Evolutionary conservation across 1,284 basidiomycete genomes (phyloP).

Genomic region (Malassezia nana): DNA sequence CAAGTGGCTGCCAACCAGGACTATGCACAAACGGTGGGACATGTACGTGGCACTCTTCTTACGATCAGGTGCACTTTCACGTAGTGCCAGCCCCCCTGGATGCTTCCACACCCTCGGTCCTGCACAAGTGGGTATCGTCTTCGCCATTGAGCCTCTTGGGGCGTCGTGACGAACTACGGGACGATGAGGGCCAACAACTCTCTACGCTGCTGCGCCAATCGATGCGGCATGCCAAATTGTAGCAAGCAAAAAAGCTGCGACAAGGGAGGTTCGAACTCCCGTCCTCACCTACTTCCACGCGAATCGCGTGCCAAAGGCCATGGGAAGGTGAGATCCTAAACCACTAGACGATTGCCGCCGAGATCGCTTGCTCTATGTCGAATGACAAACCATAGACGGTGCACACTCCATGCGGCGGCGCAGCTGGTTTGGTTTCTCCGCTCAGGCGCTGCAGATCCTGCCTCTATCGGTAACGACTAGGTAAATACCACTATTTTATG

Average conservation of each 20-base stretch:
- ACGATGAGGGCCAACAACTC: slow-evolving; percentile 11
- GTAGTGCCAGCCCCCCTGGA: slow-evolving; percentile 8
- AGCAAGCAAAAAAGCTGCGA: slow-evolving; percentile 14
- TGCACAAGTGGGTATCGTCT: slow-evolving; percentile 3
- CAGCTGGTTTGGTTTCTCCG: too few relatives aligned
- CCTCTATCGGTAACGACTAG: neutral
- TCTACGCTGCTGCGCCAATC: neutral
- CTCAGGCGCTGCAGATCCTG: neutral
- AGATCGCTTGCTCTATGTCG: neutral
- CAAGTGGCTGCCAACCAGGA: slow-evolving; percentile 16
- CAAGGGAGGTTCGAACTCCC: slow-evolving; percentile 21
- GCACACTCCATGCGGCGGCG: too few relatives aligned
- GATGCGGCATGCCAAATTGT: neutral
- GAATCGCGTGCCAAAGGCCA: slow-evolving; percentile 10
- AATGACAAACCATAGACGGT: neutral
- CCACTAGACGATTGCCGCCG: slow-evolving; percentile 22
- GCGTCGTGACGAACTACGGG: slow-evolving; percentile 7
- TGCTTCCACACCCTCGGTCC: neutral
- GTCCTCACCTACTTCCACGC: slow-evolving; percentile 20
- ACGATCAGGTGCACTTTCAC: slow-evolving; percentile 16
- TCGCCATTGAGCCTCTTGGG: neutral
- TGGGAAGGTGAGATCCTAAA: slow-evolving; percentile 25
- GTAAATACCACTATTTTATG: slow-evolving; percentile 12
- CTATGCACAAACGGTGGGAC: slow-evolving; percentile 14
- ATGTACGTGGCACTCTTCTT: slow-evolving; percentile 3